Evolutionary conservation across 116 monocot genomes (phyloP), one percentile per base, ranked within the genome.

Genomic region (Iris pallida): DNA sequence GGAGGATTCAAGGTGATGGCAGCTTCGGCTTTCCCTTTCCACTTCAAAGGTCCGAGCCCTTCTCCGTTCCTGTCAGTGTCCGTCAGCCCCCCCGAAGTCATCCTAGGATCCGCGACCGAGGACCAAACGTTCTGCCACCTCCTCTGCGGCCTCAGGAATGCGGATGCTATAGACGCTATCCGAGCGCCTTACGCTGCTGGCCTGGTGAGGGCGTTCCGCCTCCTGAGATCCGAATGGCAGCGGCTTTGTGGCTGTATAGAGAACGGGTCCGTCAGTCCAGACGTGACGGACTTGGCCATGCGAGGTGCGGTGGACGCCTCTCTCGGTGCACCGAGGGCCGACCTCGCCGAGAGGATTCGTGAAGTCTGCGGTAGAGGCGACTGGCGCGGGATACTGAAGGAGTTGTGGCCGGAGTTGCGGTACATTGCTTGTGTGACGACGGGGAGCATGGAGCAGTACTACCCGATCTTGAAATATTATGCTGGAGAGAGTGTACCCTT

Each of bases 391-490:
- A 71, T 83, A 42, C 30, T 75, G 6, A 42, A 57, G 6, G 12
- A 48, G 12, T 12, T 83, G 47, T 83, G 74, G 78, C 75, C 78
- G 8, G 64, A 75, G 18, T 7, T 57, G 12, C 46, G 83, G 42
- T 75, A 78, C 53, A 30, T 83, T 40, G 61, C 74, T 7, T 75
- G 83, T 19, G 75, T 83, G 15, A 68, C 75, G 14, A 83, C 83
- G 0, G 83, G 83, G 5, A 75, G 68, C 55, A 83, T 78, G 83
- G 71, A 75, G 78, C 78, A 83, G 46, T 75, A 83, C 57, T 75
- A 78, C 9, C 63, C 71, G 7, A 20, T 63, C 6, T 48, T 83
- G 12, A 71, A 71, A 53, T 47, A 62, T 48, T 75, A 58, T 45
- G 73, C 83, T 2, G 83, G 83, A 20, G 77, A 78, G 42, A 43